A percentile compares a stretch with the other conserved stretches of the same genome.
These are phyloP conservation scores for Ensete glaucum DNA, from an alignment of 176 grass and related monocot species.

Conservation along the genomic window DNA sequence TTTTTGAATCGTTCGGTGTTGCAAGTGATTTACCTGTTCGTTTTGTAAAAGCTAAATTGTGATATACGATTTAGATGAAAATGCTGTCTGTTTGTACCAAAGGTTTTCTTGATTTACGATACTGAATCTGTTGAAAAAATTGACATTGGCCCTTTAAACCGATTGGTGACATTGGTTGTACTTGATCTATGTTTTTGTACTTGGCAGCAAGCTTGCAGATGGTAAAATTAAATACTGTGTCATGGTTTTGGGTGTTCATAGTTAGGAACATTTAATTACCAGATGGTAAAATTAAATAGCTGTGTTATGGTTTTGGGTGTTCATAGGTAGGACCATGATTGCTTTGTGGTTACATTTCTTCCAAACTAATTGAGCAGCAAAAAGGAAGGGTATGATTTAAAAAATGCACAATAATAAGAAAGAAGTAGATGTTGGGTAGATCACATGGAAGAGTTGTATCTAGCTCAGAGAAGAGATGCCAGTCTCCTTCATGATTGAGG, in stretches of 20 bases:
- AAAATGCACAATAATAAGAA: too few species aligned
- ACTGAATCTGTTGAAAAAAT: background rate
- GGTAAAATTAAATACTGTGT: background rate
- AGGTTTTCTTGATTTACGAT: background rate
- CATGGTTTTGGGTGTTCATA: too few species aligned
- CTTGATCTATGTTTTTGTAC: background rate
- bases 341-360: too few species aligned
- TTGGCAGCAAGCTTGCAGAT: background rate
- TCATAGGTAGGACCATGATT: background rate
- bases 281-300: background rate
- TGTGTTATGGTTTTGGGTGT: background rate
- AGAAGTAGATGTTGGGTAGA: too few species aligned
- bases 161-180: background rate
- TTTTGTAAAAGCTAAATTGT: background rate
- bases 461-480: too few species aligned
- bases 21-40: background rate
- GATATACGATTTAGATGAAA: background rate
- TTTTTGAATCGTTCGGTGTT: background rate
- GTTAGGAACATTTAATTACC: too few species aligned
- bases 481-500: too few species aligned
- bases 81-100: background rate
- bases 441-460: too few species aligned
- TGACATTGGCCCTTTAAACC: background rate
- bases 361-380: too few species aligned
- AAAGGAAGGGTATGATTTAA: too few species aligned